phyloP scores from a whole-genome alignment of 352 stramenopile species.

The Phytophthora pisi region DNA sequence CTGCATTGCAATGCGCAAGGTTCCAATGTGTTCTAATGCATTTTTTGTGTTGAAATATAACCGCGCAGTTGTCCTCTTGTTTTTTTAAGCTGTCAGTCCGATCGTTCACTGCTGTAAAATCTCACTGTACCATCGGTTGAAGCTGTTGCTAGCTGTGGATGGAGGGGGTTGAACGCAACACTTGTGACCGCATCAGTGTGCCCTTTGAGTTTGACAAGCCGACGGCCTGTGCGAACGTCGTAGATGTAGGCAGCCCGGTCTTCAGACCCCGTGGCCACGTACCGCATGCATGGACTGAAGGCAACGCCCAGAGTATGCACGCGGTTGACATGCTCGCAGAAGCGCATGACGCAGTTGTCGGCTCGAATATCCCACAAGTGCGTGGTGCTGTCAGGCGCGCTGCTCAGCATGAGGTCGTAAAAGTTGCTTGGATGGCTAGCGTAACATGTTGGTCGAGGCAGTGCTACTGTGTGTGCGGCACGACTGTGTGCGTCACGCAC shows the following conservation, averaged over 20 bases:
- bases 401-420: slow-evolving; percentile 87
- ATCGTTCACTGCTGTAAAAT: slow-evolving; percentile 47
- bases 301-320: slow-evolving; percentile 71
- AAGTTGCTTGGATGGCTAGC: slow-evolving; percentile 75
- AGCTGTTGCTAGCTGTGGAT: slow-evolving; percentile 82
- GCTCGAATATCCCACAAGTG: slow-evolving; percentile 89
- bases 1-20: slow-evolving; percentile 30
- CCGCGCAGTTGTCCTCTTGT: slow-evolving; percentile 32
- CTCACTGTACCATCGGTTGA: slow-evolving; percentile 78
- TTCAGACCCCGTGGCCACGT: slow-evolving; percentile 87
- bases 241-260: slow-evolving; percentile 86
- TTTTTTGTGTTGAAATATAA: slow-evolving; percentile 51
- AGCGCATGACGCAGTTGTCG: slow-evolving; percentile 86
- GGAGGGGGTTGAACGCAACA: slow-evolving; percentile 80
- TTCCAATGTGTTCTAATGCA: slow-evolving; percentile 45
- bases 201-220: slow-evolving; percentile 58
- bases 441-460: slow-evolving; percentile 73
- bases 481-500: slow-evolving; percentile 70
- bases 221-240: slow-evolving; percentile 79
- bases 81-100: slow-evolving; percentile 13
- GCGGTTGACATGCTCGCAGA: slow-evolving; percentile 85
- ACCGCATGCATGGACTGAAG: slow-evolving; percentile 92
- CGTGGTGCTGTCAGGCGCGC: slow-evolving; percentile 66
- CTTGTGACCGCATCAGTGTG: slow-evolving; percentile 82
- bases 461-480: slow-evolving; percentile 63